Evolutionary conservation across 1,284 basidiomycete genomes (phyloP).

Genomic region (Vanrija sp.): DNA sequence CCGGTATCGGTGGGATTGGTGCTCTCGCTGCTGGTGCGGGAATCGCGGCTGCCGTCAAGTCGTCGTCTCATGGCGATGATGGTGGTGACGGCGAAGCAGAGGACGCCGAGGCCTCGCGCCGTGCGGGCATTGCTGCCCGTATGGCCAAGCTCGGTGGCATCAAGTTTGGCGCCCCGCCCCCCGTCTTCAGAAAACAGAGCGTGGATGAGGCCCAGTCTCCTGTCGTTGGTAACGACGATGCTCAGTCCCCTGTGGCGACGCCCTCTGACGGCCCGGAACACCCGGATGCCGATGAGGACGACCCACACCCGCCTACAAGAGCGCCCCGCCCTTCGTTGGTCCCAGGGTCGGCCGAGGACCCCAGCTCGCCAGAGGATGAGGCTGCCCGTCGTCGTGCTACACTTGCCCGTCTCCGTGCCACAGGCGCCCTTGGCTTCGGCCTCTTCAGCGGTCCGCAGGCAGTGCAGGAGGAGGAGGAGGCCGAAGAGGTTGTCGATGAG

Average conservation of each 20-base stretch:
- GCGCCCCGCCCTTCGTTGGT: too few relatives aligned
- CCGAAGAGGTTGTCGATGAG: slow-evolving; percentile 11
- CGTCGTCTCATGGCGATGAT: too few relatives aligned
- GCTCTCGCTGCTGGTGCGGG: neutral
- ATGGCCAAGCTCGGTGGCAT: slow-evolving; percentile 86
- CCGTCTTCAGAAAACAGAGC: slow-evolving; percentile 24
- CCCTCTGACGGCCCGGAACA: slow-evolving; percentile 6
- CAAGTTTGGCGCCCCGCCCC: slow-evolving; percentile 61
- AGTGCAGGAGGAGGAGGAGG: neutral
- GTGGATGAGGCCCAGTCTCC: slow-evolving; percentile 7
- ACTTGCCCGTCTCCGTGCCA: slow-evolving; percentile 44
- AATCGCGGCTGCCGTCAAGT: too few relatives aligned
- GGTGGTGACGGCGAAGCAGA: too few relatives aligned
- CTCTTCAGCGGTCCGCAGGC: slow-evolving; percentile 36
- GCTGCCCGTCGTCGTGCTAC: slow-evolving; percentile 43
- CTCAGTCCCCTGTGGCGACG: neutral
- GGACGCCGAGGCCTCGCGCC: slow-evolving; percentile 64
- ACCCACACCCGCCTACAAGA: neutral
- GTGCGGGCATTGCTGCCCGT: slow-evolving; percentile 75
- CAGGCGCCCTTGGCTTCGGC: slow-evolving; percentile 45
- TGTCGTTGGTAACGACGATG: neutral
- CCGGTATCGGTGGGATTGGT: neutral
- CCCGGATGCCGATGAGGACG: slow-evolving; percentile 1
- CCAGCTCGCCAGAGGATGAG: slow-evolving; percentile 38
- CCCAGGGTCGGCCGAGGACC: too few relatives aligned